A percentile compares a stretch with the other conserved stretches of the same genome.
Evolutionary conservation across 176 grass and related monocot species (phyloP).

Genomic region (barley (Hordeum vulgare)): DNA sequence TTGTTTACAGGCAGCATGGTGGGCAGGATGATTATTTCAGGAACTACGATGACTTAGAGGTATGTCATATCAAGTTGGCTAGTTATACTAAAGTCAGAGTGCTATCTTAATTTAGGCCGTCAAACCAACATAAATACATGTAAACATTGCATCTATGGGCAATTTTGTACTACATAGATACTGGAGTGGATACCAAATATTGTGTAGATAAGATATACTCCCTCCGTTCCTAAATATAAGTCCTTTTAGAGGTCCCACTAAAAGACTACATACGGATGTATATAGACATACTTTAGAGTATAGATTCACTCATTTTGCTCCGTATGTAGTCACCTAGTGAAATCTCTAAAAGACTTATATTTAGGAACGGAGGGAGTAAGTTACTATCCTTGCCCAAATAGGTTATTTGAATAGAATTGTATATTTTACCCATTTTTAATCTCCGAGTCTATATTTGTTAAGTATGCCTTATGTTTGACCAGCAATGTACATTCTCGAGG

Average conservation of each 20-base stretch:
- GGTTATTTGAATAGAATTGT: neutral
- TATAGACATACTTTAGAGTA: too few relatives aligned
- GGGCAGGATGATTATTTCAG: constrained; percentile 58
- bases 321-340: too few relatives aligned
- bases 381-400: neutral
- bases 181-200: neutral
- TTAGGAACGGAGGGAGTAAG: too few relatives aligned
- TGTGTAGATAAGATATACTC: neutral
- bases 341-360: too few relatives aligned
- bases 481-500: neutral
- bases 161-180: neutral
- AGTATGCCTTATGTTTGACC: neutral
- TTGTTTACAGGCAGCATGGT: constrained; percentile 45
- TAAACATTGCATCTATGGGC: neutral
- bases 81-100: neutral
- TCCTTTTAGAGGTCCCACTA: too few relatives aligned
- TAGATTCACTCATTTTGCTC: too few relatives aligned
- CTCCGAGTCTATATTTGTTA: neutral
- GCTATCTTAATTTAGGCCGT: neutral
- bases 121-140: neutral
- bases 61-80: constrained; percentile 15
- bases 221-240: too few relatives aligned
- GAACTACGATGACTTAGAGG: constrained; percentile 74
- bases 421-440: neutral
- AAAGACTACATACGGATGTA: too few relatives aligned